Percentiles rank a stretch among this genome's conserved stretches.
Conservation (phyloP, 2,329 filamentous ascomycete species). For the Kalaharituber pfeilii region DNA sequence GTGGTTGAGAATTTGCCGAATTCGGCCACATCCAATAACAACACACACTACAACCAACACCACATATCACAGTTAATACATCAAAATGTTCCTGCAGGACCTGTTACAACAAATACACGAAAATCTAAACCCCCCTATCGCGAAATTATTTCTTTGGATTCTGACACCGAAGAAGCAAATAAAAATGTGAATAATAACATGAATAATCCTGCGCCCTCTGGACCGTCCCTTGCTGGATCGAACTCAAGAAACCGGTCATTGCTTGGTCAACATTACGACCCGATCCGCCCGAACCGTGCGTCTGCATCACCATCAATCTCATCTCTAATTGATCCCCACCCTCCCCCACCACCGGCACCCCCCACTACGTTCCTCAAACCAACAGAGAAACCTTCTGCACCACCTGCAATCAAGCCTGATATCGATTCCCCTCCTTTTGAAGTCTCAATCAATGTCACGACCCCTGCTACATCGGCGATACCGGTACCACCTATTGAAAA, state of each 20-base stretch:
- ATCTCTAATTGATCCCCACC: slow-evolving; percentile 60
- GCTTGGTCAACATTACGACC: neutral
- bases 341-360: neutral
- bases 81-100: slow-evolving; percentile 10
- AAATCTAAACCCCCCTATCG: slow-evolving; percentile 9
- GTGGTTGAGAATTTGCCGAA: neutral
- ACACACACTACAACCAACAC: slow-evolving; percentile 2
- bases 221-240: neutral
- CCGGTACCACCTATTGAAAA: neutral
- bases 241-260: slow-evolving; percentile 1
- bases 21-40: neutral
- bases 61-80: slow-evolving; percentile 6
- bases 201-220: slow-evolving; percentile 1
- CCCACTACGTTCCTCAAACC: neutral
- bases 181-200: slow-evolving; percentile 1
- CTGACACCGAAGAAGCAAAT: slow-evolving; percentile 12
- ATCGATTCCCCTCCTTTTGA: neutral
- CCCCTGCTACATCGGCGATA: neutral
- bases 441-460: neutral
- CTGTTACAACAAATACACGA: slow-evolving; percentile 9
- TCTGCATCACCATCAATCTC: slow-evolving; percentile 83
- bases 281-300: slow-evolving; percentile 37
- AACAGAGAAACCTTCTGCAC: neutral
- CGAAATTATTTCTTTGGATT: slow-evolving; percentile 16
- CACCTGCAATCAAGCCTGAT: neutral